Evolutionary conservation across 805 yeast genomes (phyloP).

Genomic region (Saitoella complicata): DNA sequence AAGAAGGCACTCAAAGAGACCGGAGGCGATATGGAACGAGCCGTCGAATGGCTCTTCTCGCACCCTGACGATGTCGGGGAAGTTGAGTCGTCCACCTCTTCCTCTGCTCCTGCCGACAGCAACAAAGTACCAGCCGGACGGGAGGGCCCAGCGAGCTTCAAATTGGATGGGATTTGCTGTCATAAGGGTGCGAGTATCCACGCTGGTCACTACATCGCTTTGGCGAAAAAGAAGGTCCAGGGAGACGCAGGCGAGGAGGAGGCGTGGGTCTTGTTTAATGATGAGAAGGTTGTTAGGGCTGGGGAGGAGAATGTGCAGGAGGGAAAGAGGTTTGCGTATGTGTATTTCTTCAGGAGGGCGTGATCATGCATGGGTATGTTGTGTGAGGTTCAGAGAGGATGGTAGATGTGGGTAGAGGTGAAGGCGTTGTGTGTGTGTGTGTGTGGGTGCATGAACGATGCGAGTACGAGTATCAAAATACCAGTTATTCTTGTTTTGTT

Average conservation of each 20-base stretch:
- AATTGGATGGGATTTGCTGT: conserved; percentile 52
- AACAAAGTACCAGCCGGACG: conserved; percentile 7
- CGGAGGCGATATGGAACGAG: conserved; percentile 46
- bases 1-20: conserved; percentile 43
- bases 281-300: conserved; percentile 61
- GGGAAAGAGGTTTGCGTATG: conserved; percentile 33
- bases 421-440: no score
- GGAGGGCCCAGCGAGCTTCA: conserved; percentile 27
- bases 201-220: conserved; percentile 84
- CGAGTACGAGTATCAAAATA: no score
- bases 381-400: no score
- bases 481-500: no score
- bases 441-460: no score
- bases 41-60: conserved; percentile 82
- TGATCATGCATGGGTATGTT: no score
- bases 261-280: conserved; percentile 71
- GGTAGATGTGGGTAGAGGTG: no score
- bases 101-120: conserved; percentile 11
- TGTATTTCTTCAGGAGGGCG: conserved; percentile 23
- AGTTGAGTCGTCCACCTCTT: conserved; percentile 14
- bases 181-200: conserved; percentile 84
- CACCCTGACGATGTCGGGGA: conserved; percentile 43
- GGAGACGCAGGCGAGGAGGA: not conserved
- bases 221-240: conserved; percentile 31
- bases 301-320: conserved; percentile 26